A percentile compares a stretch with the other conserved stretches of the same genome.
Evolutionary conservation across 768 basidiomycete genomes (phyloP).

Genomic region (Lanmaoa pseudosensibilis): DNA sequence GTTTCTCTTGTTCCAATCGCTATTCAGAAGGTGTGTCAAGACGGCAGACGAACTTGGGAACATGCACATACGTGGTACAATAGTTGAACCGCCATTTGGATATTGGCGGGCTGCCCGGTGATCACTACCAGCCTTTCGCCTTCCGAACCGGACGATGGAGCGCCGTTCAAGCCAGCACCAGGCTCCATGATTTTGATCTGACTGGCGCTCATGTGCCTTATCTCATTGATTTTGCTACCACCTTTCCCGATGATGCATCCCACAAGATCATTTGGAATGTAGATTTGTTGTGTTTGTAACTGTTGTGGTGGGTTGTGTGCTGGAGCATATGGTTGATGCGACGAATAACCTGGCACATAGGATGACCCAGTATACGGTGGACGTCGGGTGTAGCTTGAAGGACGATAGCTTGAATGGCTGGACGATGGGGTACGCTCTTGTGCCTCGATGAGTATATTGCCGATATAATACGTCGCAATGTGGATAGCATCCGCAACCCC

Average conservation of each 20-base stretch:
- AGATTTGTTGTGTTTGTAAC: constrained; percentile 96
- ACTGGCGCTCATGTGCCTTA: constrained; percentile 91
- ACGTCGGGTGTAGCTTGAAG: constrained; percentile 56
- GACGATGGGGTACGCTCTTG: constrained; percentile 80
- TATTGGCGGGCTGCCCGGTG: constrained; percentile 91
- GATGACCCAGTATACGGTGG: constrained; percentile 54
- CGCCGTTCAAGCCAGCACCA: constrained; percentile 75
- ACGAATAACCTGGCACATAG: constrained; percentile 66
- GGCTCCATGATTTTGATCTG: constrained; percentile 99
- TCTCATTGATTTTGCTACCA: constrained; percentile 98
- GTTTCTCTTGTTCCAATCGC: constrained; percentile 88
- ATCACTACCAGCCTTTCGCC: constrained; percentile 94
- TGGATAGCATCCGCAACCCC: constrained; percentile 99
- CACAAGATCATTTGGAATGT: constrained; percentile 96
- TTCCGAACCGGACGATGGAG: constrained; percentile 71
- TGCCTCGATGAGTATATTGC: constrained; percentile 94
- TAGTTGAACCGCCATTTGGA: constrained; percentile 94
- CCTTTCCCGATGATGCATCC: constrained; percentile 98
- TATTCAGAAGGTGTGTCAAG: constrained; percentile 31
- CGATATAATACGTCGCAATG: constrained; percentile 99
- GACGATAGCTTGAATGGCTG: constrained; percentile 58
- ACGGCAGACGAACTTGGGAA: constrained; percentile 2
- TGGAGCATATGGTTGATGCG: constrained; percentile 44
- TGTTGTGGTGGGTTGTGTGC: constrained; percentile 66
- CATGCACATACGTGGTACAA: constrained; percentile 70